phyloP scores from a whole-genome alignment of 2,329 filamentous ascomycete species.

The Talaromyces sp. region DNA sequence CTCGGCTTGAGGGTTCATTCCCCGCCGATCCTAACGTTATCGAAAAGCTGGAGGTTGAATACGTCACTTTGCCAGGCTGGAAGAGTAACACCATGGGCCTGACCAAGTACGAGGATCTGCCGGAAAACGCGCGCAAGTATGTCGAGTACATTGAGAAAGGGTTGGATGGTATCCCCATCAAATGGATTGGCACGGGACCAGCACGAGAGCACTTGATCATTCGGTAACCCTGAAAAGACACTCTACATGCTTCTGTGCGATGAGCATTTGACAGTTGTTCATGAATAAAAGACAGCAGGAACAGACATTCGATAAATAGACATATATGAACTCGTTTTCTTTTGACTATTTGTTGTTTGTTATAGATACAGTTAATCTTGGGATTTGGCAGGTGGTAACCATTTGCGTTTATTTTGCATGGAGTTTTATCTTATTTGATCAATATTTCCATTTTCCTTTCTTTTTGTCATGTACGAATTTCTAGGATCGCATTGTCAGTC shows the following conservation, averaged over 20 bases:
- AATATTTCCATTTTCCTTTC: too few species aligned
- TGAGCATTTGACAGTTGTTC: neutral
- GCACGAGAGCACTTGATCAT: conserved; percentile 58
- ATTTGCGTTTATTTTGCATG: neutral
- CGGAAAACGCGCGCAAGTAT: conserved; percentile 54
- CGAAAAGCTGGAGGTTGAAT: conserved; percentile 51
- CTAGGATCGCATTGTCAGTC: too few species aligned
- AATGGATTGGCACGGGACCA: conserved; percentile 61
- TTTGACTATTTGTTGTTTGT: neutral
- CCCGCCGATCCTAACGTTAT: conserved; percentile 53
- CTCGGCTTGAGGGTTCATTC: conserved; percentile 49
- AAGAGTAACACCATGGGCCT: conserved; percentile 55
- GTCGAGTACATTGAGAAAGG: conserved; percentile 57
- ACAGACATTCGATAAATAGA: neutral
- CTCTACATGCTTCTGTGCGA: too few species aligned
- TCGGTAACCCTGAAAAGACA: conserved; percentile 33
- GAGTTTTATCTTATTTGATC: neutral
- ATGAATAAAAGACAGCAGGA: neutral
- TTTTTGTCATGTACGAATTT: neutral
- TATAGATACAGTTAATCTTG: neutral
- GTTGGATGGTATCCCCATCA: conserved; percentile 51
- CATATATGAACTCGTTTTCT: neutral
- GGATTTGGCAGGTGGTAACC: conserved; percentile 4
- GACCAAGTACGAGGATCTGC: conserved; percentile 54
- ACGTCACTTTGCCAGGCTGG: conserved; percentile 58